Conservation (phyloP, 768 basidiomycete species). For the Leccinum disarticulatum region DNA sequence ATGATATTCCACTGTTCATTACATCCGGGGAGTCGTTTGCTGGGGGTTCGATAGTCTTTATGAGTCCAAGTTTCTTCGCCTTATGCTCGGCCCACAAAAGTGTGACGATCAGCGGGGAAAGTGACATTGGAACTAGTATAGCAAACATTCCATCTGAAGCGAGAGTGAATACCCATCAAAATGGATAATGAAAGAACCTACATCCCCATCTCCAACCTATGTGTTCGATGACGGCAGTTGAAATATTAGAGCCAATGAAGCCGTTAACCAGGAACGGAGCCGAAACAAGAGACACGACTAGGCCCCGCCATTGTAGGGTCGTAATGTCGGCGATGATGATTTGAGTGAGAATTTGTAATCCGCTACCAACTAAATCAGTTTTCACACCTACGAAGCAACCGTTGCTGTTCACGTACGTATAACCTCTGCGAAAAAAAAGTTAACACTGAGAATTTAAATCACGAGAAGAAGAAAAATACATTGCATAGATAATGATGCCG, state of each 20-base stretch:
- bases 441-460: conserved; percentile 13
- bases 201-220: conserved; percentile 72
- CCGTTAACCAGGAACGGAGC: conserved; percentile 61
- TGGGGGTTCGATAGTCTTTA: conserved; percentile 10
- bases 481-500: conserved; percentile 57
- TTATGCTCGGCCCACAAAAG: conserved; percentile 56
- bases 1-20: background rate
- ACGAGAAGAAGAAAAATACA: conserved; percentile 36
- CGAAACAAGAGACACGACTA: conserved; percentile 47
- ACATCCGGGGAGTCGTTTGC: background rate
- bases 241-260: conserved; percentile 64
- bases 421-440: conserved; percentile 44
- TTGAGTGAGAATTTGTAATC: conserved; percentile 62
- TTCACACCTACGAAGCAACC: background rate
- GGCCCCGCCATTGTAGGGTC: conserved; percentile 55
- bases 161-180: conserved; percentile 1
- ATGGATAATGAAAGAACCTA: conserved; percentile 32
- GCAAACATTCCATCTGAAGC: conserved; percentile 54
- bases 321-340: conserved; percentile 65
- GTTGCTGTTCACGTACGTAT: conserved; percentile 43
- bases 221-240: conserved; percentile 42
- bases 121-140: conserved; percentile 50
- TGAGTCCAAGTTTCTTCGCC: conserved; percentile 39
- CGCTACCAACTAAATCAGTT: conserved; percentile 31
- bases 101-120: conserved; percentile 52